These are phyloP conservation scores for Entomortierella beljakovae DNA, from an alignment of 192 early-diverging fungal genomes.

Conservation along the genomic window DNA sequence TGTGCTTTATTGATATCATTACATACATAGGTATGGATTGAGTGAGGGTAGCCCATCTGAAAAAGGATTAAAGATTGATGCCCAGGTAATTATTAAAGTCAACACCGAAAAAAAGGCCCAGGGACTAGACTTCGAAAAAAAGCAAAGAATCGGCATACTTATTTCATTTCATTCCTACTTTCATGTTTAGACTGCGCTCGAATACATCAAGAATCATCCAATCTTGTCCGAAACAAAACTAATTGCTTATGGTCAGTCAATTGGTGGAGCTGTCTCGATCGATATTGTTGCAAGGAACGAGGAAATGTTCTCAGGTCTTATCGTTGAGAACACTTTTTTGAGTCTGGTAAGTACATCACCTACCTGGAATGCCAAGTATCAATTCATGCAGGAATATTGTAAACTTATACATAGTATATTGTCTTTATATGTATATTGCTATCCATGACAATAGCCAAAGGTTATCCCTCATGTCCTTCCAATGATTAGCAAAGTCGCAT, in stretches of 20 bases:
- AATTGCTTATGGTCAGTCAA: slow-evolving; percentile 93
- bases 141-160: not conserved
- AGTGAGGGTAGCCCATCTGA: slow-evolving; percentile 90
- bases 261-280: slow-evolving; percentile 97
- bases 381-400: no score
- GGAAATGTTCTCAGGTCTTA: slow-evolving; percentile 79
- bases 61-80: slow-evolving; percentile 89
- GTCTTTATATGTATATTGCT: no score
- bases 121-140: not conserved
- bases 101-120: not conserved
- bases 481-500: slow-evolving; percentile 74
- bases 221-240: slow-evolving; percentile 80
- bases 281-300: slow-evolving; percentile 85
- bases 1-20: not conserved
- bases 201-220: slow-evolving; percentile 84
- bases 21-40: slow-evolving; percentile 77
- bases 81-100: slow-evolving; percentile 64
- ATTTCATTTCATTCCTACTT: not conserved
- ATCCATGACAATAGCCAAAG: no score
- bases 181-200: slow-evolving; percentile 76
- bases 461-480: slow-evolving; percentile 90
- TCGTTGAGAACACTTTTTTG: slow-evolving; percentile 96
- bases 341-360: slow-evolving; percentile 82
- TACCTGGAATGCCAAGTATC: no score
- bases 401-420: not conserved